phyloP scores from a whole-genome alignment of 148 eudicot species.

The Silene conica region DNA sequence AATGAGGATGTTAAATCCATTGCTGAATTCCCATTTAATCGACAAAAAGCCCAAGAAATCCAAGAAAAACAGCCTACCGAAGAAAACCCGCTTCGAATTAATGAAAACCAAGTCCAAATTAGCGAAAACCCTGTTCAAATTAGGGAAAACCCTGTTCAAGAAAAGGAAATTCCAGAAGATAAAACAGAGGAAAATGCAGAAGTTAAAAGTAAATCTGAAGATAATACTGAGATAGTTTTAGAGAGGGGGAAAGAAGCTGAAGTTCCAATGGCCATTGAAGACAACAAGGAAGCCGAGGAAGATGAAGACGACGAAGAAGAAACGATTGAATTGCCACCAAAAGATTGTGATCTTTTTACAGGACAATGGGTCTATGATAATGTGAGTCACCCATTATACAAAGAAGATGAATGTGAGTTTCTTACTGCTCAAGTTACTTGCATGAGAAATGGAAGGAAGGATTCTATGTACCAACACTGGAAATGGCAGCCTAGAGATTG shows the following conservation, averaged over 20 bases:
- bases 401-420: slow-evolving; percentile 74
- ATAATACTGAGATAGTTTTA: slow-evolving; percentile 6
- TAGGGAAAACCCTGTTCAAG: slow-evolving; percentile 9
- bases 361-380: slow-evolving; percentile 92
- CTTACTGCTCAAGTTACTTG: slow-evolving; percentile 85
- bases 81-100: slow-evolving; percentile 25
- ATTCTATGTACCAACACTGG: slow-evolving; percentile 75
- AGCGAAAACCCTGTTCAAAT: slow-evolving; percentile 17
- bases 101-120: slow-evolving; percentile 22
- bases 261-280: not conserved
- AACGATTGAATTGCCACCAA: slow-evolving; percentile 53
- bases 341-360: slow-evolving; percentile 71
- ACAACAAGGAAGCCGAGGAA: slow-evolving; percentile 5
- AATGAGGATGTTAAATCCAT: slow-evolving; percentile 84
- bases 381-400: slow-evolving; percentile 58
- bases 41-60: slow-evolving; percentile 41
- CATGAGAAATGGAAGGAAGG: slow-evolving; percentile 77
- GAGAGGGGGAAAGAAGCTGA: slow-evolving; percentile 28
- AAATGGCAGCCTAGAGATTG: slow-evolving; percentile 97
- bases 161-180: slow-evolving; percentile 16
- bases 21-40: slow-evolving; percentile 75
- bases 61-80: slow-evolving; percentile 19
- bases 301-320: slow-evolving; percentile 35
- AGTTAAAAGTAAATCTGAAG: slow-evolving; percentile 5
- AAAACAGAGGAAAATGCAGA: slow-evolving; percentile 33